Base-by-base conservation (phyloP, 2,329 filamentous ascomycete species). In the Dactylella cylindrospora region DNA sequence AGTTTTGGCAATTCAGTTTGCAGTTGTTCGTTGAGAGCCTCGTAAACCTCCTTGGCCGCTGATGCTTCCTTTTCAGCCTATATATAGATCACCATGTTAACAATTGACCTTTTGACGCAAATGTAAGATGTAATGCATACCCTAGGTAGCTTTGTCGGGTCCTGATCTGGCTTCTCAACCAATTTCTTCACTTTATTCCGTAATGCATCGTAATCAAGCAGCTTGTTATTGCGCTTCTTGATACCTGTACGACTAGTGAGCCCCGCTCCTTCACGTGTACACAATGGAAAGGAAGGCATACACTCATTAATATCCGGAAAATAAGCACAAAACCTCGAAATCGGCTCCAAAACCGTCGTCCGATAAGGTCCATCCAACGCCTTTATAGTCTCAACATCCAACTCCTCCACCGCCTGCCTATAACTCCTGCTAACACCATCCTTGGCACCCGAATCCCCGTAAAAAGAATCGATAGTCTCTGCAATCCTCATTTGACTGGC, bases 291-390 rank as follows among this genome's bases (percentile, higher is more conserved):
- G 17, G 8, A 19, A 13, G n/a, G 71, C 81, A 52, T 76, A 85
- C 91, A 96, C 77, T 96, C 90, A 75, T 98, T 98, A 72, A 98
- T 90, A 73, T 98, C 93, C 26, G 93, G 91, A 74, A 98, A 98
- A 77, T 98, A 98, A 68, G 89, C 88, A 77, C 91, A 97, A 78
- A 97, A 98, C 67, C 90, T 83, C 66, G 85, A 85, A 72, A 98
- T 98, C 33, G 93, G 93, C 69, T 98, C 93, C 40, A 98, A 80
- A 22, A 98, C 93, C 4, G 93, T 97, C 35, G 87, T 86, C 82
- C 88, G 82, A 76, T 96, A 98, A 39, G 93, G 94, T 2, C 93
- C 93, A 74, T 98, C 93, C 66, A 98, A 79, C 5, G 93, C 93
- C 74, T 98, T 98, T 75, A 98, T 96, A 0, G 93, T 98, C 74